A percentile compares a stretch with the other conserved stretches of the same genome.
Conservation (phyloP, 129 eudicot genomes). For the Escallonia rubra region DNA sequence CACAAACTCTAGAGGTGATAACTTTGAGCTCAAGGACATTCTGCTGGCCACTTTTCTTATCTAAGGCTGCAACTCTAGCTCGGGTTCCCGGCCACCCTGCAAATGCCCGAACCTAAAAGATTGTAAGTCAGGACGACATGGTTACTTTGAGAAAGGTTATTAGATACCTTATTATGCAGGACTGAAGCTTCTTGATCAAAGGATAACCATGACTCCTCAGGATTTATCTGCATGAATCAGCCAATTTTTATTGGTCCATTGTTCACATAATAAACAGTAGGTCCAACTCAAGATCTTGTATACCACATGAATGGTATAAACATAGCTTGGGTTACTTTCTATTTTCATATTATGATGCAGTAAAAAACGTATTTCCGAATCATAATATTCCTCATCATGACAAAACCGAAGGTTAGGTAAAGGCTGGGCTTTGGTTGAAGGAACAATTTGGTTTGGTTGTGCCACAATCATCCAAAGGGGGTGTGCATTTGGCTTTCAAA, state of each 20-base stretch:
- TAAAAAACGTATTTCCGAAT: too few relatives aligned
- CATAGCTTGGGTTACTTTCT: too few relatives aligned
- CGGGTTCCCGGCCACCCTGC: constrained; percentile 99
- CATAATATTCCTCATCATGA: too few relatives aligned
- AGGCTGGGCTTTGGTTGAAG: too few relatives aligned
- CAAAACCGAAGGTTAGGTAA: too few relatives aligned
- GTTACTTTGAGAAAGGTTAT: constrained; percentile 5
- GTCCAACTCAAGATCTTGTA: too few relatives aligned
- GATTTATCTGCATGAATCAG: constrained; percentile 52
- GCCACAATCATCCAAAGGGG: too few relatives aligned
- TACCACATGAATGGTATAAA: too few relatives aligned
- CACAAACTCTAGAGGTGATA: constrained; percentile 59
- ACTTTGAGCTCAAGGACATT: constrained; percentile 65
- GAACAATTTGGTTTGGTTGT: too few relatives aligned
- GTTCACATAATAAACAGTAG: too few relatives aligned
- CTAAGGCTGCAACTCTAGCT: constrained; percentile 54
- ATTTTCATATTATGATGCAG: too few relatives aligned
- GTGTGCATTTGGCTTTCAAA: too few relatives aligned
- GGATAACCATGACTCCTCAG: constrained; percentile 85
- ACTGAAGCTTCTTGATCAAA: constrained; percentile 70
- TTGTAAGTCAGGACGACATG: constrained; percentile 40
- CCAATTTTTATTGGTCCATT: background rate
- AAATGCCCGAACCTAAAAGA: constrained; percentile 93
- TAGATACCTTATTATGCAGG: constrained; percentile 83
- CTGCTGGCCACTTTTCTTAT: constrained; percentile 32